These are phyloP conservation scores for Brassica juncea DNA, from an alignment of 345 rosid genomes.

Conservation along the genomic window DNA sequence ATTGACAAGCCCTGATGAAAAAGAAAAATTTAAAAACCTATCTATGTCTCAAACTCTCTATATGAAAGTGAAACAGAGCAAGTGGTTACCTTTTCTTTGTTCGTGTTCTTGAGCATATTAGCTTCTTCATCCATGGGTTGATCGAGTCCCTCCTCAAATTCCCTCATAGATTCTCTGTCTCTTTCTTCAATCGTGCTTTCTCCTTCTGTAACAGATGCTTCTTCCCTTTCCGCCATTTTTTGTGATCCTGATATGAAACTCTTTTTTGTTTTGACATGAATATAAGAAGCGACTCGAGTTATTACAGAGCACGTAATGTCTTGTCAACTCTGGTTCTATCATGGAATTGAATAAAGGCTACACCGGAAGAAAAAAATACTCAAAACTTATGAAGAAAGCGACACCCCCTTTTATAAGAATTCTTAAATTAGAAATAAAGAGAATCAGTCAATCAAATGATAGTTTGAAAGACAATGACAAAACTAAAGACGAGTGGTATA, in stretches of 20 bases:
- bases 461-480: neutral
- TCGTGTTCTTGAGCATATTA: constrained; percentile 66
- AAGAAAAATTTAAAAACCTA: neutral
- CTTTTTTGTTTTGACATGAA: neutral
- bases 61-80: neutral
- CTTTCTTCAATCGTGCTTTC: constrained; percentile 53
- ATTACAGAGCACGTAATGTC: constrained; percentile 27
- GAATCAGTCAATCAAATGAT: constrained; percentile 33
- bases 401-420: neutral
- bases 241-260: neutral
- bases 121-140: constrained; percentile 99
- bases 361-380: neutral
- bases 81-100: constrained; percentile 65
- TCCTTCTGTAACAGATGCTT: constrained; percentile 49
- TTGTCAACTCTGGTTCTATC: constrained; percentile 26
- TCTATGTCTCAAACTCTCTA: neutral
- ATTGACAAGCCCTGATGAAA: constrained; percentile 49
- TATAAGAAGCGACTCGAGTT: constrained; percentile 8
- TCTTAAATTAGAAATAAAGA: neutral
- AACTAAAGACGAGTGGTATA: neutral
- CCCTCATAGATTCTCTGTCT: constrained; percentile 81
- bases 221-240: constrained; percentile 57
- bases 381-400: constrained; percentile 3
- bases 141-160: constrained; percentile 85
- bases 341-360: constrained; percentile 7